Base-by-base conservation (phyloP, 208 protist genomes). In the Trypanosoma congolense region DNA sequence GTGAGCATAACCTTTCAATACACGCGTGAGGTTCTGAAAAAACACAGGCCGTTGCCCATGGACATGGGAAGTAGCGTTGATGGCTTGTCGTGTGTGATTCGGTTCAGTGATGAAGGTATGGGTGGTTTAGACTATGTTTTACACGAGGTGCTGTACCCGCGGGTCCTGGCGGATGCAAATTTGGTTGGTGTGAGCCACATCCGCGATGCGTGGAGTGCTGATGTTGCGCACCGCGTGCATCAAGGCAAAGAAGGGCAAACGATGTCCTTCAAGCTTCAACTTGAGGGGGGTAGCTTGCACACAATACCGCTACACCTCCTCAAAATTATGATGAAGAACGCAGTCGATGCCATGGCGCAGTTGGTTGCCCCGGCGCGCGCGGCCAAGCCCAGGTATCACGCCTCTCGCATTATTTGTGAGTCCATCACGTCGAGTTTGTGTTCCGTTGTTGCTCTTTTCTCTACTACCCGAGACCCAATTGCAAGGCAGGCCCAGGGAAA, bases 381-480 rank as follows among this genome's bases (percentile, higher is more conserved):
- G 36, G 51, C 26, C 18, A 65, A 73, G 64, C 46, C 62, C 22
- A 42, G 47, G 4, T 87, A 82, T 42, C 76, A 80, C 65, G 73
- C 73, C n/a, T 57, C 73, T n/a, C 22, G 42, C 2, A 74, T 92
- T 56, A 48, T 92, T 18, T 61, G 66, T 25, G 69, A 79, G 19
- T 65, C 57, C 10, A 46, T 88, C 4, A 49, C 54, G 28, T 71
- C 71, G 25, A 69, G 59, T 9, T 52, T 92, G 35, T 63, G 63
- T 12, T 60, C 73, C 26, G 75, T 86, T 2, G 49, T 78, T 18
- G 75, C 88, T 38, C 77, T 92, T 60, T 92, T 84, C 57, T 75
- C 80, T 3, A 68, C 77, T 2, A 59, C 68, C 9, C 71, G 80
- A 16, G 49, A 60, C 3, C 65, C 77, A 4, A 56, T 80, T 22